These are phyloP conservation scores for Fusarium mundagurra DNA, from an alignment of 2,329 filamentous ascomycete species.

Conservation along the genomic window DNA sequence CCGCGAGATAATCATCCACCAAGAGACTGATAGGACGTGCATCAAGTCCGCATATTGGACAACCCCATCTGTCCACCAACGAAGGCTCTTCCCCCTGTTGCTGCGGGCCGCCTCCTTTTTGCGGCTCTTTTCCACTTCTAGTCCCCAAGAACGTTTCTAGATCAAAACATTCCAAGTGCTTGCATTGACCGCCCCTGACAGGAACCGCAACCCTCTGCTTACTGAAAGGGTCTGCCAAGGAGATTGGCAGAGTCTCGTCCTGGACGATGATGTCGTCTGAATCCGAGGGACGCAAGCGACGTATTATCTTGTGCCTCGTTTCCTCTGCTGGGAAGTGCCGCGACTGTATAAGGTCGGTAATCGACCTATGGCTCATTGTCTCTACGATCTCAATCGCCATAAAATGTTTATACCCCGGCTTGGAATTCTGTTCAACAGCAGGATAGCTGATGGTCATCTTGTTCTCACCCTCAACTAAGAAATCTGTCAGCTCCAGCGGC, in stretches of 20 bases:
- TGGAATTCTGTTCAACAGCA: conserved; percentile 40
- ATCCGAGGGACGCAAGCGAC: conserved; percentile 50
- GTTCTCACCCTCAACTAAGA: conserved; percentile 69
- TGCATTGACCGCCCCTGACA: conserved; percentile 74
- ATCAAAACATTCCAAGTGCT: conserved; percentile 90
- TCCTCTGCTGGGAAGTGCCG: conserved; percentile 55
- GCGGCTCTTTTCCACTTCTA: conserved; percentile 59
- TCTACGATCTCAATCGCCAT: conserved; percentile 77
- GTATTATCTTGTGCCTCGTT: conserved; percentile 67
- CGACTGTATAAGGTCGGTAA: conserved; percentile 53
- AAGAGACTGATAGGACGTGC: conserved; percentile 77
- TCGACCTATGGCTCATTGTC: conserved; percentile 58
- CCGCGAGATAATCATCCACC: conserved; percentile 77
- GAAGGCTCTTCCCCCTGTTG: conserved; percentile 56
- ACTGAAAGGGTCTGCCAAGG: conserved; percentile 75
- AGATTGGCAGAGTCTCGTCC: conserved; percentile 64
- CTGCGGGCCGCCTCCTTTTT: conserved; percentile 13
- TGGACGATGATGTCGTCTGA: conserved; percentile 71
- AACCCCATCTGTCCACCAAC: conserved; percentile 80
- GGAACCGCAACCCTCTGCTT: conserved; percentile 73
- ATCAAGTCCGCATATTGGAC: conserved; percentile 83
- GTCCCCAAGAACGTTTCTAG: conserved; percentile 82
- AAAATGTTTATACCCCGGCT: conserved; percentile 54
- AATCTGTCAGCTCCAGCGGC: conserved; percentile 76
- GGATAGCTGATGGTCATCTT: conserved; percentile 62